These are phyloP conservation scores for Colletotrichum brevisporum DNA, from an alignment of 2,329 filamentous ascomycete genomes.

Conservation along the genomic window DNA sequence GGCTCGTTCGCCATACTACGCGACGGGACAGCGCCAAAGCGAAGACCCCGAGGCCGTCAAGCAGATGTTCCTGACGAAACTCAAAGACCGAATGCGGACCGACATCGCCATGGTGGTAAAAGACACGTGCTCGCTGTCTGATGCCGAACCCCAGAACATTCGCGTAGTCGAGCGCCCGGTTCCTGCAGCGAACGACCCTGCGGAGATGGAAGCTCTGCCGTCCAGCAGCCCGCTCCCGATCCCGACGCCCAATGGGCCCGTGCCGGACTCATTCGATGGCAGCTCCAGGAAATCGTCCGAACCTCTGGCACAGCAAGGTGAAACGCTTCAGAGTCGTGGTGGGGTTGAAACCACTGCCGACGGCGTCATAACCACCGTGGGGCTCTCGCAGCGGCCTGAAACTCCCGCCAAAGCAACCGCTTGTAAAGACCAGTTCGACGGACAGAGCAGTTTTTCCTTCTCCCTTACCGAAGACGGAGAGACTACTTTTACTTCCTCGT, in stretches of 20 bases:
- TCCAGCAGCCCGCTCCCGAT: constrained; percentile 31
- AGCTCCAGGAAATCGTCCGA: constrained; percentile 35
- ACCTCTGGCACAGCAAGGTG: constrained; percentile 32
- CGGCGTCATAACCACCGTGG: constrained; percentile 25
- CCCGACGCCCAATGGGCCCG: constrained; percentile 25
- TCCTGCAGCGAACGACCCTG: constrained; percentile 37
- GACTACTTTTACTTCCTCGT: constrained; percentile 38
- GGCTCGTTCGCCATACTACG: constrained; percentile 45
- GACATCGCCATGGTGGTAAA: constrained; percentile 66
- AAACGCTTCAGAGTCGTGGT: constrained; percentile 36
- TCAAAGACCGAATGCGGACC: constrained; percentile 61
- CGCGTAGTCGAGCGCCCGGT: constrained; percentile 37
- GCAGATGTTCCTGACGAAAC: constrained; percentile 54
- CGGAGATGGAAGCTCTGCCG: constrained; percentile 35
- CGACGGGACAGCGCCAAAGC: constrained; percentile 44
- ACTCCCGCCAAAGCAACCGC: constrained; percentile 34
- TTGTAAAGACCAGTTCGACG: constrained; percentile 11
- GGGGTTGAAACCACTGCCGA: constrained; percentile 30
- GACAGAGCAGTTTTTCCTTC: constrained; percentile 27
- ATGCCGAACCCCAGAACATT: constrained; percentile 45
- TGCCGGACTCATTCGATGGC: constrained; percentile 29
- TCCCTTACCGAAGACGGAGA: constrained; percentile 38
- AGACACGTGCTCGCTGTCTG: constrained; percentile 63
- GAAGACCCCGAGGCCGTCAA: constrained; percentile 53
- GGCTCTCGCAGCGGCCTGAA: constrained; percentile 35